phyloP scores from a whole-genome alignment of 495 filamentous ascomycete genomes.

The Xanthoparmelia taractica region DNA sequence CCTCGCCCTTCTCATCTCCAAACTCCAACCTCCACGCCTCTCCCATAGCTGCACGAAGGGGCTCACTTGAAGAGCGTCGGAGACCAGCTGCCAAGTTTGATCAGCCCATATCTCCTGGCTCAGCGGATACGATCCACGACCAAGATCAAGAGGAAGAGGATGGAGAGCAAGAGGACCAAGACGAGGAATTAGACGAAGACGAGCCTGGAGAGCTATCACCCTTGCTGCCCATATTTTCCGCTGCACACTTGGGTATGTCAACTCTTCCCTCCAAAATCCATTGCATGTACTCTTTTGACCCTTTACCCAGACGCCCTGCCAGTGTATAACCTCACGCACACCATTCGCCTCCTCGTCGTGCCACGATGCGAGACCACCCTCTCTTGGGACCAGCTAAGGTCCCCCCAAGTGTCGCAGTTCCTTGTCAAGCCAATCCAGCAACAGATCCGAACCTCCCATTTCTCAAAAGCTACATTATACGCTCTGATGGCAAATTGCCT shows the following conservation, averaged over 20 bases:
- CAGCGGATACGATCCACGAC: conserved; percentile 33
- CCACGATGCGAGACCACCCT: conserved; percentile 82
- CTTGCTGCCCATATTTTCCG: conserved; percentile 76
- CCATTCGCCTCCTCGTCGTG: conserved; percentile 73
- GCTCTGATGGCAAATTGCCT: conserved; percentile 87
- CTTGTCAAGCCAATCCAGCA: conserved; percentile 86
- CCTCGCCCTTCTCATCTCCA: conserved; percentile 45
- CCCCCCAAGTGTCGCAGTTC: conserved; percentile 91
- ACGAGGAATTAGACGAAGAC: conserved; percentile 47
- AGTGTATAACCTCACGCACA: conserved; percentile 82
- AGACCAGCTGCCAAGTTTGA: conserved; percentile 28
- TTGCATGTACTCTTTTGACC: not conserved
- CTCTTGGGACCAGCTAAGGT: conserved; percentile 91
- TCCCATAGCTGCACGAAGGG: conserved; percentile 24
- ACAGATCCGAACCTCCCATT: conserved; percentile 68
- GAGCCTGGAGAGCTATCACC: conserved; percentile 49
- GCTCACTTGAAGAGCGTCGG: conserved; percentile 25
- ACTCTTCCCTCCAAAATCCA: conserved; percentile 1
- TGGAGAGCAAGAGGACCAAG: conserved; percentile 42
- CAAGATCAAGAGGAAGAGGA: conserved; percentile 37
- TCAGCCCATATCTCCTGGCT: conserved; percentile 30
- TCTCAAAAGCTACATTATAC: conserved; percentile 79
- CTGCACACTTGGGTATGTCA: conserved; percentile 63
- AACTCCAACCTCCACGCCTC: conserved; percentile 29
- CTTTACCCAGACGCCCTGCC: conserved; percentile 56